A percentile compares a stretch with the other conserved stretches of the same genome.
These are phyloP conservation scores for Trametes cubensis DNA, from an alignment of 768 basidiomycete species.

Conservation along the genomic window DNA sequence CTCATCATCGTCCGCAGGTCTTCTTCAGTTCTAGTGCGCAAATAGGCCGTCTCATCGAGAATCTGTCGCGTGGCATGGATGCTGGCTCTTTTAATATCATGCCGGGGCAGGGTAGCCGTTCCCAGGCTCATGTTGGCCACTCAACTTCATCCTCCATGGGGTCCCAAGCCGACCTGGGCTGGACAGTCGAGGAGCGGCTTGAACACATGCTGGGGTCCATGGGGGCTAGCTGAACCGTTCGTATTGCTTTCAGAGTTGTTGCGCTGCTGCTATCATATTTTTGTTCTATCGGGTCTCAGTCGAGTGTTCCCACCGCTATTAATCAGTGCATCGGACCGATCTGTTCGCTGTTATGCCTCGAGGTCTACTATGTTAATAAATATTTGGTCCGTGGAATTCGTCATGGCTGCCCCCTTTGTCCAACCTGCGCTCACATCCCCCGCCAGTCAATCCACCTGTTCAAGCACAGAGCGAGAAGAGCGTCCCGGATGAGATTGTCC, in stretches of 20 bases:
- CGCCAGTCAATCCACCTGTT: constrained; percentile 75
- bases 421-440: constrained; percentile 39
- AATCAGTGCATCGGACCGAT: constrained; percentile 14
- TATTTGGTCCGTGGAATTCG: constrained; percentile 16
- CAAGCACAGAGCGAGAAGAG: constrained; percentile 65
- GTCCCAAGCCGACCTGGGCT: constrained; percentile 62
- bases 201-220: constrained; percentile 66
- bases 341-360: constrained; percentile 7
- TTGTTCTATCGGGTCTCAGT: constrained; percentile 9
- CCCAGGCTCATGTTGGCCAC: constrained; percentile 36
- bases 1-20: constrained; percentile 47
- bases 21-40: constrained; percentile 76
- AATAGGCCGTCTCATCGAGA: constrained; percentile 83
- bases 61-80: constrained; percentile 79
- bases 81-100: constrained; percentile 82
- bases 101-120: constrained; percentile 42
- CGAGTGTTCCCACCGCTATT: constrained; percentile 10
- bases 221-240: constrained; percentile 32
- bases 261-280: constrained; percentile 19
- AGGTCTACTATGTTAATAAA: constrained; percentile 18
- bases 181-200: constrained; percentile 76
- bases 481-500: constrained; percentile 61
- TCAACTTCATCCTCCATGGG: constrained; percentile 64
- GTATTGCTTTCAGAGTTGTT: constrained; percentile 17
- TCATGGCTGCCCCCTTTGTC: constrained; percentile 7